phyloP scores from a whole-genome alignment of 2,329 filamentous ascomycete species.

The Curvularia eragrostidis region DNA sequence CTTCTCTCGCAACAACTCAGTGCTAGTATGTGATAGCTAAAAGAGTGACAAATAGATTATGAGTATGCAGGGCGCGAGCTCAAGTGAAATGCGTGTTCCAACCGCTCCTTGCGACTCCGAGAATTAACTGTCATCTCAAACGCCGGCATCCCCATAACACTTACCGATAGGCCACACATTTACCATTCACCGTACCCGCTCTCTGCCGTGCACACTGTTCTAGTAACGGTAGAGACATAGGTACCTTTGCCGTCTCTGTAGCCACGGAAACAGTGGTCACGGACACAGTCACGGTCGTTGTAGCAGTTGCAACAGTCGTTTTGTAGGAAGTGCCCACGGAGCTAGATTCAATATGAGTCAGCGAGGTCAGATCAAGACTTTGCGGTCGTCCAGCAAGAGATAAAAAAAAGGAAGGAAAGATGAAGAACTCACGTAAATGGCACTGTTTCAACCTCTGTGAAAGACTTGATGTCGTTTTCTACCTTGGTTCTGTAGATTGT shows the following conservation, averaged over 20 bases:
- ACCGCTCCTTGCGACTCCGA: background rate
- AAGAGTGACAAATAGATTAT: background rate
- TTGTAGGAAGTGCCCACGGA: constrained; percentile 24
- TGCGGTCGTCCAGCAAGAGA: too few relatives aligned
- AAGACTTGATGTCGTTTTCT: constrained; percentile 18
- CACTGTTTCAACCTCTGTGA: constrained; percentile 20
- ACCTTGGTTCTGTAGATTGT: constrained; percentile 24
- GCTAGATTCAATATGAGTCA: constrained; percentile 4
- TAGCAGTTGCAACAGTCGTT: constrained; percentile 22
- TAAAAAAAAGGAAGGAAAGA: background rate
- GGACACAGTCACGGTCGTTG: constrained; percentile 21
- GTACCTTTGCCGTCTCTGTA: constrained; percentile 28
- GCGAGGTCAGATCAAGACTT: background rate
- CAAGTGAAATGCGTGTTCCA: background rate
- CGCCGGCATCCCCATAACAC: too few relatives aligned
- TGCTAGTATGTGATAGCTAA: background rate
- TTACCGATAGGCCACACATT: background rate
- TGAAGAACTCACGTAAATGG: constrained; percentile 23
- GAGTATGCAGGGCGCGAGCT: background rate
- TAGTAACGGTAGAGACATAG: constrained; percentile 27
- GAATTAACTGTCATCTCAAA: background rate
- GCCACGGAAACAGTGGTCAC: constrained; percentile 16
- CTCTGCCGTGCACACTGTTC: constrained; percentile 29
- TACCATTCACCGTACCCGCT: constrained; percentile 11
- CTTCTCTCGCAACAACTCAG: background rate